Conservation (phyloP, 1,284 basidiomycete species). For the Xerocomus minutiporus region DNA sequence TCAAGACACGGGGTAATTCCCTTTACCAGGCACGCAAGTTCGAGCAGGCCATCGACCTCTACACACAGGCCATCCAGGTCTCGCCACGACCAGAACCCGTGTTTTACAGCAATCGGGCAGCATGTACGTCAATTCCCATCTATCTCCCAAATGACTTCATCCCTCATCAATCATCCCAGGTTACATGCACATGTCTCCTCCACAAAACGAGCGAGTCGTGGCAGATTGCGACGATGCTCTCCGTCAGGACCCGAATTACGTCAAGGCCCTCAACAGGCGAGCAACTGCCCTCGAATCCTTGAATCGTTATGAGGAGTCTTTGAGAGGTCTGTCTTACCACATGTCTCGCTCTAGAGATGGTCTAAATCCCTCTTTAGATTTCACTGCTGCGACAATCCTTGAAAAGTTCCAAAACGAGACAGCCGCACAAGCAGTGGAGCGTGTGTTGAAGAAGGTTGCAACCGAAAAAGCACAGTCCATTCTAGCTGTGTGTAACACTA, state of each 20-base stretch:
- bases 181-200: slow-evolving; percentile 88
- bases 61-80: slow-evolving; percentile 88
- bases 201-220: slow-evolving; percentile 82
- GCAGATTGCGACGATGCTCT: slow-evolving; percentile 89
- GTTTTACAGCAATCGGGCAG: slow-evolving; percentile 96
- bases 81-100: slow-evolving; percentile 87
- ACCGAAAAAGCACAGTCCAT: slow-evolving; percentile 70
- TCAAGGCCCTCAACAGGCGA: slow-evolving; percentile 94
- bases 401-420: slow-evolving; percentile 87
- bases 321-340: slow-evolving; percentile 57
- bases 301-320: slow-evolving; percentile 67
- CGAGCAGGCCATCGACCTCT: slow-evolving; percentile 73
- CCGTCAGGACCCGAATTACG: slow-evolving; percentile 79
- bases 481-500: slow-evolving; percentile 44
- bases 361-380: slow-evolving; percentile 54
- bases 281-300: slow-evolving; percentile 84
- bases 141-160: neutral
- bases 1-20: slow-evolving; percentile 89
- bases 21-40: slow-evolving; percentile 83
- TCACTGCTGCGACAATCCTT: slow-evolving; percentile 92
- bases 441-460: slow-evolving; percentile 85
- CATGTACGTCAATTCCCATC: slow-evolving; percentile 57
- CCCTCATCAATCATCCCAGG: slow-evolving; percentile 40
- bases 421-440: slow-evolving; percentile 82
- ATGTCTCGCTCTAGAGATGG: neutral